A percentile compares a stretch with the other conserved stretches of the same genome.
These are phyloP conservation scores for Phytophthora quininea DNA, from an alignment of 352 stramenopile species.

Conservation along the genomic window DNA sequence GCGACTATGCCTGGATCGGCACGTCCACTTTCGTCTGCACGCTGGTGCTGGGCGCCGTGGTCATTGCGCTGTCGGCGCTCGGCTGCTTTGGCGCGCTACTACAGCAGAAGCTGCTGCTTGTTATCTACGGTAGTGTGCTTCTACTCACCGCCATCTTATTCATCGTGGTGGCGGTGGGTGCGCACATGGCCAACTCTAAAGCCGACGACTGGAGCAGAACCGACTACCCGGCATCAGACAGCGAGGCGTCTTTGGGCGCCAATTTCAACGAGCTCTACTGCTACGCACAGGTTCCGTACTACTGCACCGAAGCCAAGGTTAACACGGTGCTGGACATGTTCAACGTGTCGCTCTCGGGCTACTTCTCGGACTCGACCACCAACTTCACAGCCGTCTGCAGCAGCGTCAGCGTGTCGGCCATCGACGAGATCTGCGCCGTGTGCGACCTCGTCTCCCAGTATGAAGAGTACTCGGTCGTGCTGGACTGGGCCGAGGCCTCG, in stretches of 20 bases:
- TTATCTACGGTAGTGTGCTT: constrained; percentile 72
- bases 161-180: constrained; percentile 66
- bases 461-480: constrained; percentile 62
- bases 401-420: constrained; percentile 43
- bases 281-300: constrained; percentile 80
- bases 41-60: constrained; percentile 68
- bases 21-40: constrained; percentile 69
- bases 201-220: constrained; percentile 48
- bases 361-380: constrained; percentile 44
- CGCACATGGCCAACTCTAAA: constrained; percentile 58
- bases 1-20: constrained; percentile 72
- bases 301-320: constrained; percentile 59
- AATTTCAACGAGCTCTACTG: constrained; percentile 88
- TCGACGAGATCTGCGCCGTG: constrained; percentile 64
- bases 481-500: constrained; percentile 64
- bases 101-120: constrained; percentile 72
- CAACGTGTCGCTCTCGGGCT: constrained; percentile 48
- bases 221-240: constrained; percentile 51
- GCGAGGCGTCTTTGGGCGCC: constrained; percentile 55
- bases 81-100: constrained; percentile 77
- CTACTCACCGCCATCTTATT: constrained; percentile 67
- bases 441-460: constrained; percentile 65
- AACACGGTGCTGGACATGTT: constrained; percentile 62
- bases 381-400: constrained; percentile 63
- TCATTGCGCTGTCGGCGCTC: constrained; percentile 67